Evolutionary conservation across 495 filamentous ascomycete genomes (phyloP), one percentile per base, ranked within the genome.

Genomic region (Neurospora sp.): DNA sequence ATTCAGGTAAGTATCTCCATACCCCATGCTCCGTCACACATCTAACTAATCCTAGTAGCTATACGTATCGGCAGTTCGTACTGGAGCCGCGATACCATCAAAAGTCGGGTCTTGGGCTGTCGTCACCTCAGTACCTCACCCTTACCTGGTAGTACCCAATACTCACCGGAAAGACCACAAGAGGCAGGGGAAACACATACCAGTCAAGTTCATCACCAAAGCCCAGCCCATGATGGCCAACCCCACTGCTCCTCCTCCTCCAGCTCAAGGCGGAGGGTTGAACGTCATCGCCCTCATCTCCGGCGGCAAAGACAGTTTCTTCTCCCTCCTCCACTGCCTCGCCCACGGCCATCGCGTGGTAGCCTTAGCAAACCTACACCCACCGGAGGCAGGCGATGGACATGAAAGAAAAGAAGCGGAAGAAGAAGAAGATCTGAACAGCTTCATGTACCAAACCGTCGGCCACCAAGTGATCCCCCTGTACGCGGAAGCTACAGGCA

Each of bases 391-490:
- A 70, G 38, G 0, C 35, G 35, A 38, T 69, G n/a, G 69, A 72
- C 68, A 74, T 69, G 73, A 61, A 45, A 35, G 35, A 37, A 37
- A 39, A 16, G 71, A 59, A 16, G 42, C 53, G 38, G 72, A n/a
- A 5, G 71, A 74, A 27, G 78, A 89, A 72, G 84, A 90, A 5
- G 94, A 96, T 81, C 87, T 96, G 75, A 91, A 99, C 82, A 97
- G 93, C 85, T 97, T 93, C 89, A 98, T 99, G 96, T 99, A 98
- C 86, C 96, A 99, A 84, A 98, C 96, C 1, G 92, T 96, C 70
- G 96, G 96, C 45, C 94, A 98, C 82, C 85, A 85, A 70, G 82
- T 98, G 22, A 91, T 98, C 69, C 96, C 95, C 7, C 87, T 97
- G 22, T 98, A 97, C 80, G 88, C 90, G 73, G 76, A 86, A 39